Evolutionary conservation across 495 filamentous ascomycete genomes (phyloP).

Genomic region (Neohortaea acidophila): DNA sequence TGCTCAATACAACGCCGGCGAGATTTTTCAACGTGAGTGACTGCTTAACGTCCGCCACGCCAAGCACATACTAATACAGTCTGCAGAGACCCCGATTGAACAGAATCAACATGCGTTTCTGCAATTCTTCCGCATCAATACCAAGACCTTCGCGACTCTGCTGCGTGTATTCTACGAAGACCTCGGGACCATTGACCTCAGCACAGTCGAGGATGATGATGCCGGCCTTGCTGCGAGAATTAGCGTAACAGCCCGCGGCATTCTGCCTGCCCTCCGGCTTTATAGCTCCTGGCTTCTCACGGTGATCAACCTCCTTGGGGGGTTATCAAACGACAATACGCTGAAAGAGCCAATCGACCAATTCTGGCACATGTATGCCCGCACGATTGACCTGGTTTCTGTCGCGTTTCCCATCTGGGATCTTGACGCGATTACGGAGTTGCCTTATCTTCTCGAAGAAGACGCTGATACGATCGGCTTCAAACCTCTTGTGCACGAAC

Average conservation of each 20-base stretch:
- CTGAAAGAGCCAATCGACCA: conserved; percentile 35
- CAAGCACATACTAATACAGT: background rate
- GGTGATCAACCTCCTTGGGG: conserved; percentile 29
- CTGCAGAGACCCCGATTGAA: conserved; percentile 16
- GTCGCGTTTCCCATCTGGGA: conserved; percentile 14
- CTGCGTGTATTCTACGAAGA: conserved; percentile 56
- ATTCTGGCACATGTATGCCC: conserved; percentile 13
- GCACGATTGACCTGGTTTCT: conserved; percentile 7
- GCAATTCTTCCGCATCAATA: conserved; percentile 65
- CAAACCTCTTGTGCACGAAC: conserved; percentile 42
- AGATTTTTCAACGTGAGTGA: conserved; percentile 43
- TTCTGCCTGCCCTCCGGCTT: conserved; percentile 53
- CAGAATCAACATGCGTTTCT: conserved; percentile 40
- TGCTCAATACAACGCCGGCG: conserved; percentile 55
- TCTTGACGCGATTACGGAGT: conserved; percentile 32
- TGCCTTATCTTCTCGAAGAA: conserved; percentile 61
- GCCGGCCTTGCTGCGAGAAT: conserved; percentile 36
- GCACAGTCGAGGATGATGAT: background rate
- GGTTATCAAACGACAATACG: conserved; percentile 33
- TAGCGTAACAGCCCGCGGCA: conserved; percentile 45
- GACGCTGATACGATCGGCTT: conserved; percentile 66
- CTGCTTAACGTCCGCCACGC: background rate
- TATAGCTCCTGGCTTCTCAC: conserved; percentile 59
- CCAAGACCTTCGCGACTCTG: conserved; percentile 63
- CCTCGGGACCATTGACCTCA: conserved; percentile 37